Evolutionary conservation across 2,329 filamentous ascomycete species (phyloP).

Genomic region (Aspergillus cejpii): DNA sequence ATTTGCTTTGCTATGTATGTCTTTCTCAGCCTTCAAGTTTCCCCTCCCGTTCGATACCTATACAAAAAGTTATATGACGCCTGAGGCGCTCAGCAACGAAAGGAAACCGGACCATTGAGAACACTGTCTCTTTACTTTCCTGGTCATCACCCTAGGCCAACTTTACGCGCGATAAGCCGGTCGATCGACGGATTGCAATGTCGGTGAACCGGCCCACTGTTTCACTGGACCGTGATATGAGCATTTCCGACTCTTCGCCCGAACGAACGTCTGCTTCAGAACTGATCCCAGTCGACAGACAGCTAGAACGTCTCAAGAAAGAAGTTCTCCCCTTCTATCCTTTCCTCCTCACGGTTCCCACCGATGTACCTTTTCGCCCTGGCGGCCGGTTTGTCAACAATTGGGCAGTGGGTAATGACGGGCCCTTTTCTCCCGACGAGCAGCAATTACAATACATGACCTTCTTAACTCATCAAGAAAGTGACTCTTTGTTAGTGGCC

Average conservation of each 20-base stretch:
- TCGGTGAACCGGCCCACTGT: conserved; percentile 33
- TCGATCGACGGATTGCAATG: conserved; percentile 32
- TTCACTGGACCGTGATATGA: conserved; percentile 24
- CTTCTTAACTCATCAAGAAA: conserved; percentile 53
- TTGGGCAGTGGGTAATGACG: conserved; percentile 45
- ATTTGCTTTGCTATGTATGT: not conserved
- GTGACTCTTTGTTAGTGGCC: conserved; percentile 47
- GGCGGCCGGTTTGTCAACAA: conserved; percentile 40
- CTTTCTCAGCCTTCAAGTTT: not conserved
- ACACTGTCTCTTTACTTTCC: not conserved
- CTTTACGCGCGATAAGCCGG: conserved; percentile 2
- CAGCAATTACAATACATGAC: conserved; percentile 57
- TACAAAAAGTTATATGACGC: not conserved
- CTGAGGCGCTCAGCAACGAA: not conserved
- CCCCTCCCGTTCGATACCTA: not conserved
- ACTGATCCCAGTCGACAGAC: conserved; percentile 29
- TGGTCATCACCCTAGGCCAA: not conserved
- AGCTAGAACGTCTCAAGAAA: conserved; percentile 37
- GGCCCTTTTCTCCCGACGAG: conserved; percentile 51
- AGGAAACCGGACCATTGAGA: not conserved
- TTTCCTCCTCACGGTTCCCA: conserved; percentile 43
- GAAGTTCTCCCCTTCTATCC: conserved; percentile 41
- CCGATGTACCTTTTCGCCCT: conserved; percentile 42
- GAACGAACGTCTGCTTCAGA: conserved; percentile 19
- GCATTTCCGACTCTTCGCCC: conserved; percentile 19